These are phyloP conservation scores for Penicillium steckii DNA, from an alignment of 495 filamentous ascomycete species.

Conservation along the genomic window DNA sequence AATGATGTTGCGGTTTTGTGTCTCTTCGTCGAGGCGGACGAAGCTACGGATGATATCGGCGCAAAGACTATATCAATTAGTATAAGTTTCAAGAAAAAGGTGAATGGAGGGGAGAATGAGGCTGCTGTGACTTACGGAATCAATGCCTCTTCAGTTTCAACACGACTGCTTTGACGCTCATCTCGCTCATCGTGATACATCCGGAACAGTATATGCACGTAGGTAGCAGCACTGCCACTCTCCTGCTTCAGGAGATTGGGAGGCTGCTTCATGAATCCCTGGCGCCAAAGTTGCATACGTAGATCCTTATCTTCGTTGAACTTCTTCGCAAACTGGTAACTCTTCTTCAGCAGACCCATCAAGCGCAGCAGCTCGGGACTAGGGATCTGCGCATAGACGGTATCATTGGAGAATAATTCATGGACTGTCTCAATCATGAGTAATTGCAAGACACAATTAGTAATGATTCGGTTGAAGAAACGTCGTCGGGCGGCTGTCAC, in stretches of 20 bases:
- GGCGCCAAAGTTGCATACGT: conserved; percentile 88
- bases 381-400: conserved; percentile 91
- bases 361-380: conserved; percentile 82
- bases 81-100: conserved; percentile 9
- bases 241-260: conserved; percentile 99
- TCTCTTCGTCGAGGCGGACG: conserved; percentile 82
- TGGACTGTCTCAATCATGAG: conserved; percentile 99
- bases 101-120: neutral
- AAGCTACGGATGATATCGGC: conserved; percentile 87
- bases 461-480: conserved; percentile 99
- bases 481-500: conserved; percentile 91
- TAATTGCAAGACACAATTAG: conserved; percentile 94
- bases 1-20: conserved; percentile 90
- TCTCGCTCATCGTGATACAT: conserved; percentile 92
- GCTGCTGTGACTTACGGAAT: conserved; percentile 77
- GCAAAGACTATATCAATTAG: conserved; percentile 59
- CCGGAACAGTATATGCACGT: conserved; percentile 87
- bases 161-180: conserved; percentile 73
- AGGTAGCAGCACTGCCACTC: conserved; percentile 85
- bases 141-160: conserved; percentile 83
- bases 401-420: conserved; percentile 95
- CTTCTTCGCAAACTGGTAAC: conserved; percentile 89
- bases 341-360: conserved; percentile 92
- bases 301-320: conserved; percentile 98
- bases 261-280: conserved; percentile 99